These are phyloP conservation scores for Polyporus arcularius DNA, from an alignment of 768 basidiomycete genomes.

Conservation along the genomic window DNA sequence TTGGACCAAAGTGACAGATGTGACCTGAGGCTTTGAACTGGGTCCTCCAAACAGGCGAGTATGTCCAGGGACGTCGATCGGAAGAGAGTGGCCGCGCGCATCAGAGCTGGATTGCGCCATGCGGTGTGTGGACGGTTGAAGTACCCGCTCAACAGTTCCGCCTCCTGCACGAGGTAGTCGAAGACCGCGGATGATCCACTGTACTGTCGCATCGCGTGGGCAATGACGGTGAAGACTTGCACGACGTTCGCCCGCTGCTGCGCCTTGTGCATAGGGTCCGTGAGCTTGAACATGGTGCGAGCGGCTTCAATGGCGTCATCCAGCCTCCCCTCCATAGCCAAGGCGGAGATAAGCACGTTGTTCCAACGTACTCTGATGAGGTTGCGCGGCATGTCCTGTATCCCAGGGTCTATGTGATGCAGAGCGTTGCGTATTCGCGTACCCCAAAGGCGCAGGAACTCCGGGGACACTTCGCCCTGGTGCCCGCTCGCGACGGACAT, in stretches of 20 bases:
- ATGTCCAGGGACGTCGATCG: not conserved
- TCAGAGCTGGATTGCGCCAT: not conserved
- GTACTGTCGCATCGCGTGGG: conserved; percentile 38
- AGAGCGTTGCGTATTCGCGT: conserved; percentile 38
- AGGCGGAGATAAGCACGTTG: conserved; percentile 34
- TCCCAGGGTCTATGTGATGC: conserved; percentile 27
- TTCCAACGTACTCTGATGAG: conserved; percentile 22
- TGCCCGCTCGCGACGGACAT: conserved; percentile 3
- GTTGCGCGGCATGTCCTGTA: conserved; percentile 25
- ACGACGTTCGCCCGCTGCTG: conserved; percentile 25
- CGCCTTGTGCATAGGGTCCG: conserved; percentile 2
- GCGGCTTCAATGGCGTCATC: conserved; percentile 35
- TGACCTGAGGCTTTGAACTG: conserved; percentile 22
- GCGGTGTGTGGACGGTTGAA: conserved; percentile 25
- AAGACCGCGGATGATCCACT: conserved; percentile 36
- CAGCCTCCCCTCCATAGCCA: conserved; percentile 40
- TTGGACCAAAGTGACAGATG: conserved; percentile 35
- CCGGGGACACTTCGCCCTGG: conserved; percentile 17
- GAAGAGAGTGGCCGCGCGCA: not conserved
- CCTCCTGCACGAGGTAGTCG: conserved; percentile 42
- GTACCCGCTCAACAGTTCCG: conserved; percentile 29
- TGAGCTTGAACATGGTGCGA: conserved; percentile 14
- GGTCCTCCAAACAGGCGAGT: conserved; percentile 1
- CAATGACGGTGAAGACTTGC: conserved; percentile 40
- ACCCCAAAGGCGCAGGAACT: conserved; percentile 34